Conservation (phyloP, 345 rosid species). For the Passiflora organensis region DNA sequence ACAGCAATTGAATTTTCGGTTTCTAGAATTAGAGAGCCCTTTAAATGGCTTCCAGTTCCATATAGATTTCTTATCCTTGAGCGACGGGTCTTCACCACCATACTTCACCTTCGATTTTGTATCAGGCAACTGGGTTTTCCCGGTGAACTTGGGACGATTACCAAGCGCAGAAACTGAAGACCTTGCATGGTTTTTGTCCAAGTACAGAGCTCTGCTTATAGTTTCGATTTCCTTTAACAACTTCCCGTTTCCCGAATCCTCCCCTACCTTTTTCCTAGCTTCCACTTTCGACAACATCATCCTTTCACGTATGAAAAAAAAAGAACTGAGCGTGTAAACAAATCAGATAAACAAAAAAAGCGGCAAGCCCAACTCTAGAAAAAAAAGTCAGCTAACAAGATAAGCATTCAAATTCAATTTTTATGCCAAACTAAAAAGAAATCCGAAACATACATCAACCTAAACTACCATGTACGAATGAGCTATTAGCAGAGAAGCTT, state of each 20-base stretch:
- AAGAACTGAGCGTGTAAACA: too few species aligned
- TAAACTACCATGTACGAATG: background rate
- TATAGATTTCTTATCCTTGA: conserved; percentile 74
- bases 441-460: too few species aligned
- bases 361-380: background rate
- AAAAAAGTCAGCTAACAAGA: conserved; percentile 1
- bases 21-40: conserved; percentile 60
- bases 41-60: conserved; percentile 92
- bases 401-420: background rate
- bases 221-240: conserved; percentile 70
- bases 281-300: conserved; percentile 49
- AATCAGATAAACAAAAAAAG: background rate
- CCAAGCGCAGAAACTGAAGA: conserved; percentile 25
- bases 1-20: conserved; percentile 66
- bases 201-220: conserved; percentile 67
- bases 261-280: conserved; percentile 47
- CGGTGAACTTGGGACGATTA: conserved; percentile 37
- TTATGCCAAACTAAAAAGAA: background rate
- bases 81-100: conserved; percentile 34
- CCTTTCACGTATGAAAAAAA: conserved; percentile 17
- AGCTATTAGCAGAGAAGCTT: too few species aligned
- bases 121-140: conserved; percentile 35
- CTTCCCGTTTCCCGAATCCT: conserved; percentile 45
- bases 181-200: conserved; percentile 41
- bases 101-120: conserved; percentile 17